Evolutionary conservation across 1,284 basidiomycete species (phyloP).

Genomic region (Xerocomus nothofagi): DNA sequence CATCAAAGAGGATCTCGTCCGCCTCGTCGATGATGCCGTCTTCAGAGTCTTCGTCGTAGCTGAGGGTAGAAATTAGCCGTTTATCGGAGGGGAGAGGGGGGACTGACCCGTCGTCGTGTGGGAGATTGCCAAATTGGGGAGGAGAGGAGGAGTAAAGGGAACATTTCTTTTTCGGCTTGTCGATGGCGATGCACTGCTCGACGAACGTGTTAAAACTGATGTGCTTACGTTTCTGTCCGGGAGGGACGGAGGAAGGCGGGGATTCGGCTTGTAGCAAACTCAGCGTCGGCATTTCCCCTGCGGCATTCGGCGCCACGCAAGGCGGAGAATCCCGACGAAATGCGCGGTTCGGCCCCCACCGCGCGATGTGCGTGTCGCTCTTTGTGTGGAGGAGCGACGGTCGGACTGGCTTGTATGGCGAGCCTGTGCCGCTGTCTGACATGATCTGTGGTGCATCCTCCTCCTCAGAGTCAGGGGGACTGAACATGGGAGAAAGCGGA

Average conservation of each 20-base stretch:
- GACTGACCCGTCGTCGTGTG: conserved; percentile 64
- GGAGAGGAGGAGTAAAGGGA: conserved; percentile 7
- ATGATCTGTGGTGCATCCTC: conserved; percentile 28
- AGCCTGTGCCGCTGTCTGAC: conserved; percentile 17
- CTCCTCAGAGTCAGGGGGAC: conserved; percentile 41
- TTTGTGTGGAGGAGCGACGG: conserved; percentile 75
- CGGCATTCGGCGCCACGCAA: conserved; percentile 45
- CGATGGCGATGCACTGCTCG: conserved; percentile 96
- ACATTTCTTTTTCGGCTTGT: conserved; percentile 51
- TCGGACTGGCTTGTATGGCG: conserved; percentile 31
- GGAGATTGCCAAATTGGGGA: conserved; percentile 17
- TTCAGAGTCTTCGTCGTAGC: conserved; percentile 68
- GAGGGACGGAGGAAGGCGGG: conserved; percentile 20
- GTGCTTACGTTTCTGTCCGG: conserved; percentile 68
- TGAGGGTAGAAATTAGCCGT: conserved; percentile 31
- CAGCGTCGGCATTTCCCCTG: conserved; percentile 10
- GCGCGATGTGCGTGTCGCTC: conserved; percentile 76
- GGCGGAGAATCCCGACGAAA: conserved; percentile 71
- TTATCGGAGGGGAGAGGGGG: no score
- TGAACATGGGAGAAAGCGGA: conserved; percentile 60
- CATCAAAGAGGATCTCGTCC: conserved; percentile 34
- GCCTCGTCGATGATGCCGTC: conserved; percentile 41
- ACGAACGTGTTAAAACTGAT: conserved; percentile 99
- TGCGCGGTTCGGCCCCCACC: conserved; percentile 49
- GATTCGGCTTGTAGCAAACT: conserved; percentile 25